Base-by-base conservation (phyloP, 2,329 filamentous ascomycete species). In the Fonsecaea pedrosoi region DNA sequence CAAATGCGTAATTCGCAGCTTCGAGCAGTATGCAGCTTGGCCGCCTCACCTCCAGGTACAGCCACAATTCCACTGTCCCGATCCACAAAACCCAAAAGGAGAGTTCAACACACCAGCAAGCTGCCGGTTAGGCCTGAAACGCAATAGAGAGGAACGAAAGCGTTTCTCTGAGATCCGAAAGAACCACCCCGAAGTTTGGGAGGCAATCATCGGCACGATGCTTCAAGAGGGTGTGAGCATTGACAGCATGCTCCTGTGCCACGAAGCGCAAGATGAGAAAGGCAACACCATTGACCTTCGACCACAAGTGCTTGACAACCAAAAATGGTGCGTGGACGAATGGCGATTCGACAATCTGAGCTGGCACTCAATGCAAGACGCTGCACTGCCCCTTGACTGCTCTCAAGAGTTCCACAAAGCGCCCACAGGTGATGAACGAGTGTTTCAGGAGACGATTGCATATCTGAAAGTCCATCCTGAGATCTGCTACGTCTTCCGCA, bases 201-300 rank as follows among this genome's bases (percentile, higher is more conserved):
- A 55, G 18, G 60, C 60, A 35, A 21, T 62, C 10, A 59, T 62
- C 30, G 50, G 60, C 48, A 62, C 60, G 30, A 62, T 62, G 50
- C 25, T 62, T 21, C 60, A 62, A 62, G 60, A 55, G 54, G 50
- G 50, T 8, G 60, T 62, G 21, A 42, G 48, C 4, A 34, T 50
- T 38, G 60, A 62, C 32, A 62, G 25, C 35, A 40, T 62, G 25
- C 50, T 62, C 12, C 34, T 56, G 15, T 34, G 45, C 35, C 35
- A 62, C 38, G 35, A 38, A 35, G 18, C 3, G 32, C 10, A 35
- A n/a, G 54, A 56, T 15, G 45, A 50, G 45, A 12, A 25, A 4
- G 18, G 45, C 18, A 54, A 50, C 15, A 42, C 34, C 42, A 30
- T 34, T 30, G 60, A 32, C 13, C 35, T 59, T 8, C 56, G 56